A percentile compares a stretch with the other conserved stretches of the same genome.
Conservation (phyloP, 1,284 basidiomycete species). For the Moesziomyces sp. region DNA sequence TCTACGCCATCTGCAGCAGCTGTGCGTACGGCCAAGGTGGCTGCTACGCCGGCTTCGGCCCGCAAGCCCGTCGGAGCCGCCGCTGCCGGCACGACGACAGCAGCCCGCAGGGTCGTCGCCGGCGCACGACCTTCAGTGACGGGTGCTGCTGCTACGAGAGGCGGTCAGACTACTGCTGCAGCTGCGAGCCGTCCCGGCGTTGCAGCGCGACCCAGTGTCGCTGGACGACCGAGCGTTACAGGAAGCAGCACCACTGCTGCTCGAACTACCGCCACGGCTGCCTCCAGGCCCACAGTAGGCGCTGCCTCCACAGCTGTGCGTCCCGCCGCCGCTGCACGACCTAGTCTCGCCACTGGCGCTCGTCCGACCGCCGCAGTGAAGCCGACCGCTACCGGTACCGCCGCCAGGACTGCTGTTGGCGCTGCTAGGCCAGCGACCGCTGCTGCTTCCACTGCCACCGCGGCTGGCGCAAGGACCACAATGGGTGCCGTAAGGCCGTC, state of each 20-base stretch:
- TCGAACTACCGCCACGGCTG: slow-evolving; percentile 2
- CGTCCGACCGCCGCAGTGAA: neutral
- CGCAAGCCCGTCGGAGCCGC: slow-evolving; percentile 10
- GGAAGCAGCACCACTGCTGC: slow-evolving; percentile 3
- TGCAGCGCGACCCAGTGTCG: slow-evolving; percentile 17
- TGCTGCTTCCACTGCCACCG: slow-evolving; percentile 6
- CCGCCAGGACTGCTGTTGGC: slow-evolving; percentile 11
- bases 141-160: slow-evolving; percentile 14
- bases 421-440: slow-evolving; percentile 18
- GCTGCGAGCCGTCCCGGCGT: neutral
- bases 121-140: slow-evolving; percentile 29
- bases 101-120: slow-evolving; percentile 20
- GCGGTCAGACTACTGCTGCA: slow-evolving; percentile 8
- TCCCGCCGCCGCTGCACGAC: slow-evolving; percentile 24
- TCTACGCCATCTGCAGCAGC: slow-evolving; percentile 16
- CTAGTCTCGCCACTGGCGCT: slow-evolving; percentile 7
- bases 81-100: slow-evolving; percentile 13
- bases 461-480: slow-evolving; percentile 12
- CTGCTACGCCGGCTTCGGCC: slow-evolving; percentile 1
- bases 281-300: slow-evolving; percentile 6
- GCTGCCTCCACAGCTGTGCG: slow-evolving; percentile 8
- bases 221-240: slow-evolving; percentile 22
- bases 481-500: slow-evolving; percentile 12
- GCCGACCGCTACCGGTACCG: neutral
- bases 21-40: slow-evolving; percentile 5